Conservation (phyloP, 2,329 filamentous ascomycete species). For the Sporothrix dimorphospora region DNA sequence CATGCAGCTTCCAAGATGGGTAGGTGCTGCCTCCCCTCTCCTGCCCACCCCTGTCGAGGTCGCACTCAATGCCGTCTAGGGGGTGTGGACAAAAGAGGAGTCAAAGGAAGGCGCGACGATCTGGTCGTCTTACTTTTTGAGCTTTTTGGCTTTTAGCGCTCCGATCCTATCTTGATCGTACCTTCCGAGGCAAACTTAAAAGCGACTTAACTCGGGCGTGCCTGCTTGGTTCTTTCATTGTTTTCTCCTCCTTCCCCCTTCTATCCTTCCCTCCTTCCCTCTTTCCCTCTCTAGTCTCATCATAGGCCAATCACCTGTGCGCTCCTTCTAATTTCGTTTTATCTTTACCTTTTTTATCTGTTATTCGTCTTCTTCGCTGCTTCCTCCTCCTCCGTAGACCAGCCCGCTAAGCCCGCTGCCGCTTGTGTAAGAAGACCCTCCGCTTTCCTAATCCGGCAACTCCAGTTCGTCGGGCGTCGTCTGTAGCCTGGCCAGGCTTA, state of each 20-base stretch:
- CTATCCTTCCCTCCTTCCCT: background rate
- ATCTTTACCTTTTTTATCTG: background rate
- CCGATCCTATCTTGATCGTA: slow-evolving; percentile 1
- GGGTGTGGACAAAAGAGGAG: background rate
- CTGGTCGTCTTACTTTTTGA: background rate
- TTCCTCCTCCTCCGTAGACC: background rate
- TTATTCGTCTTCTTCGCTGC: background rate
- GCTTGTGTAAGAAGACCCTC: slow-evolving; percentile 6
- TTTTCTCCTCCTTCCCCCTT: background rate
- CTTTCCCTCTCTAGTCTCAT: background rate
- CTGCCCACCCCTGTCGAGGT: background rate
- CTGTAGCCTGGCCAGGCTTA: background rate
- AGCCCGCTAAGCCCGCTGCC: background rate
- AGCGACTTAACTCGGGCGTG: background rate
- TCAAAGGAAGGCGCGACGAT: background rate
- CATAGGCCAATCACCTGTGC: background rate
- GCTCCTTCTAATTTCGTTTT: background rate
- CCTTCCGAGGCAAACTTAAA: slow-evolving; percentile 14
- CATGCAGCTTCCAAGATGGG: slow-evolving; percentile 27
- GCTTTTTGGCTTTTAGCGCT: background rate
- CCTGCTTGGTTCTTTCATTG: background rate
- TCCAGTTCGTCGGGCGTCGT: background rate
- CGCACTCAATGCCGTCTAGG: background rate
- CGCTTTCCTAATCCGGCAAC: slow-evolving; percentile 17
- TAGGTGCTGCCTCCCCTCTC: slow-evolving; percentile 20